Evolutionary conservation across 2,329 filamentous ascomycete genomes (phyloP).

Genomic region (Cladophialophora bantiana): DNA sequence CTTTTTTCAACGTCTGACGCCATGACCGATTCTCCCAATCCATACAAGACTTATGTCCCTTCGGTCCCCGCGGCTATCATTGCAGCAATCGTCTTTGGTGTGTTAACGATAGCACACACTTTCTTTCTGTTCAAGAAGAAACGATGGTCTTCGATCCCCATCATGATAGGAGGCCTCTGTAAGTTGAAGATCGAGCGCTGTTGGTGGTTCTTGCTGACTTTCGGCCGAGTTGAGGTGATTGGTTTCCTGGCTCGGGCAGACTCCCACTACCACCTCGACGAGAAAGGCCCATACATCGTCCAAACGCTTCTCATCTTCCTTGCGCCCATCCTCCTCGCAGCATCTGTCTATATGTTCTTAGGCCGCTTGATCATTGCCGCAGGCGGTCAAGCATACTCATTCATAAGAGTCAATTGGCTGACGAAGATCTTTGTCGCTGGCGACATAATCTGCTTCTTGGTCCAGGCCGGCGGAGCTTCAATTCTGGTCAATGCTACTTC

Average conservation of each 20-base stretch:
- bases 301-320: conserved; percentile 55
- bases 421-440: conserved; percentile 52
- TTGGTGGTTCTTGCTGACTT: conserved; percentile 2
- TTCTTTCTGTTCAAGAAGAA: conserved; percentile 45
- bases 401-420: conserved; percentile 47
- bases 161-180: conserved; percentile 47
- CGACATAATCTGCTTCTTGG: conserved; percentile 53
- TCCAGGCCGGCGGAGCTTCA: conserved; percentile 51
- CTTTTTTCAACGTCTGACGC: too few species aligned
- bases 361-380: conserved; percentile 51
- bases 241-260: conserved; percentile 48
- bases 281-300: conserved; percentile 38
- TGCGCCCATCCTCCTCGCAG: conserved; percentile 54
- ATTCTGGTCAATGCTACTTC: conserved; percentile 45
- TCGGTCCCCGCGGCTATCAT: conserved; percentile 47
- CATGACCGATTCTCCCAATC: too few species aligned
- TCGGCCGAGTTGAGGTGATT: conserved; percentile 45
- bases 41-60: conserved; percentile 44
- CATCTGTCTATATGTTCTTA: conserved; percentile 56
- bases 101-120: conserved; percentile 4
- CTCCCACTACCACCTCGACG: conserved; percentile 17
- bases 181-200: conserved; percentile 24
- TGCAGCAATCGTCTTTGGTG: conserved; percentile 47
- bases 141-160: conserved; percentile 51
- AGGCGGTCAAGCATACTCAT: conserved; percentile 44